Evolutionary conservation across 768 basidiomycete species (phyloP).

Genomic region (Nidularia pulvinata): DNA sequence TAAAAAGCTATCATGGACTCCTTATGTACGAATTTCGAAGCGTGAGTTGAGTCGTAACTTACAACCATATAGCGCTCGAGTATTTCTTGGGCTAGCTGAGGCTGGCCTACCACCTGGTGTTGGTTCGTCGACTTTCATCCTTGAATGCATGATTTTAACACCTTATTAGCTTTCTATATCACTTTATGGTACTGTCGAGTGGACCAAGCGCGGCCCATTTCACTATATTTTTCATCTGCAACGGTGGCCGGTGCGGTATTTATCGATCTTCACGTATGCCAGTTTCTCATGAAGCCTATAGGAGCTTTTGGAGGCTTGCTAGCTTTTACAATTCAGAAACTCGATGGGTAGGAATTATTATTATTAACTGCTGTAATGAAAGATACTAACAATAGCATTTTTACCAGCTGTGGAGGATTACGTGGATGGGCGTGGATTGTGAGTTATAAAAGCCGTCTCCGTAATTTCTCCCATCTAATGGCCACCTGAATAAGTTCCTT

Average conservation of each 20-base stretch:
- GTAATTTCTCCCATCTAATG: background rate
- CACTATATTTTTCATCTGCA: constrained; percentile 57
- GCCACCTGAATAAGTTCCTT: constrained; percentile 18
- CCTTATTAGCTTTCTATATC: constrained; percentile 34
- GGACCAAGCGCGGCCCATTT: constrained; percentile 51
- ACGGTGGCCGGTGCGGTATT: constrained; percentile 37
- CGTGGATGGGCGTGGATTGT: constrained; percentile 38
- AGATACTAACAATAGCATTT: background rate
- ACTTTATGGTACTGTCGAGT: constrained; percentile 53
- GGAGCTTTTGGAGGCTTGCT: constrained; percentile 46
- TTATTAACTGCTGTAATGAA: background rate
- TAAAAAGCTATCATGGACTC: constrained; percentile 18
- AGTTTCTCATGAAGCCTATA: background rate
- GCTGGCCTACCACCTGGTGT: constrained; percentile 24
- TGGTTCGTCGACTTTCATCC: constrained; percentile 7
- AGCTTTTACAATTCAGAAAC: constrained; percentile 31
- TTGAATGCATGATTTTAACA: background rate
- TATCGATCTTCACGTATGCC: background rate
- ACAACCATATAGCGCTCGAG: constrained; percentile 15
- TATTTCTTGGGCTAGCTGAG: constrained; percentile 20
- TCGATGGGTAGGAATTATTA: constrained; percentile 23
- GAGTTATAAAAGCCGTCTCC: constrained; percentile 5
- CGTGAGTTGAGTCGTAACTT: constrained; percentile 18
- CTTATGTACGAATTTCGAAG: constrained; percentile 15
- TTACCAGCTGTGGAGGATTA: constrained; percentile 16